These are phyloP conservation scores for Tylopilus subfusipes DNA, from an alignment of 768 basidiomycete species.

Conservation along the genomic window DNA sequence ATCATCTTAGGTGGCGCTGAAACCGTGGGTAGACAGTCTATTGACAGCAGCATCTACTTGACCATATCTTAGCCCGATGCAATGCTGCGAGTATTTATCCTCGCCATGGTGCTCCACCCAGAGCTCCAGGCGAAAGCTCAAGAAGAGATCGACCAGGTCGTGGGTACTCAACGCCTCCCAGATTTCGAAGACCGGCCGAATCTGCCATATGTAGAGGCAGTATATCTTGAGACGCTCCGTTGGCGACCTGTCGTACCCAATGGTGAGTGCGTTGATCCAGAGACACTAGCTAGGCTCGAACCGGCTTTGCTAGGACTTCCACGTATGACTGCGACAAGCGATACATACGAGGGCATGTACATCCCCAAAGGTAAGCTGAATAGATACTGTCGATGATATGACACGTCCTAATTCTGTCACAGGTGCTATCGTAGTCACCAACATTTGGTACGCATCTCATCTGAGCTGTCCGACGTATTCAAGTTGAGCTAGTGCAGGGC, in stretches of 20 bases:
- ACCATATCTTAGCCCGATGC: conserved; percentile 11
- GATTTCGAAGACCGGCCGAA: conserved; percentile 22
- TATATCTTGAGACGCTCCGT: conserved; percentile 31
- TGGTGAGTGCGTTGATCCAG: conserved; percentile 18
- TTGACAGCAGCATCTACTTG: background rate
- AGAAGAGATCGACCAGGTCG: conserved; percentile 30
- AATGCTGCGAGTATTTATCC: conserved; percentile 24
- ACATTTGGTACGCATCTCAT: conserved; percentile 20
- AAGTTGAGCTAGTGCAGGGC: conserved; percentile 30
- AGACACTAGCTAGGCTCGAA: background rate
- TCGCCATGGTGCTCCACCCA: conserved; percentile 34
- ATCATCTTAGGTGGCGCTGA: conserved; percentile 23
- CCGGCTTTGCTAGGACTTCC: conserved; percentile 16
- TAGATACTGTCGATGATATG: background rate
- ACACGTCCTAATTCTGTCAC: background rate
- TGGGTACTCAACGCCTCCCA: conserved; percentile 31
- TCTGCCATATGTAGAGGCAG: conserved; percentile 32
- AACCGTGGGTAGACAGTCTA: conserved; percentile 15
- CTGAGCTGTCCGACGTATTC: background rate
- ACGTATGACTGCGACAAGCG: conserved; percentile 20
- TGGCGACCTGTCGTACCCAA: conserved; percentile 30
- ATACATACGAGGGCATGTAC: conserved; percentile 30
- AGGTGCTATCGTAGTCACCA: conserved; percentile 24
- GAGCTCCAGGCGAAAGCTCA: conserved; percentile 30
- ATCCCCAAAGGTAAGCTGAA: conserved; percentile 26